phyloP scores from a whole-genome alignment of 352 stramenopile genomes.

The Globisporangium splendens region DNA sequence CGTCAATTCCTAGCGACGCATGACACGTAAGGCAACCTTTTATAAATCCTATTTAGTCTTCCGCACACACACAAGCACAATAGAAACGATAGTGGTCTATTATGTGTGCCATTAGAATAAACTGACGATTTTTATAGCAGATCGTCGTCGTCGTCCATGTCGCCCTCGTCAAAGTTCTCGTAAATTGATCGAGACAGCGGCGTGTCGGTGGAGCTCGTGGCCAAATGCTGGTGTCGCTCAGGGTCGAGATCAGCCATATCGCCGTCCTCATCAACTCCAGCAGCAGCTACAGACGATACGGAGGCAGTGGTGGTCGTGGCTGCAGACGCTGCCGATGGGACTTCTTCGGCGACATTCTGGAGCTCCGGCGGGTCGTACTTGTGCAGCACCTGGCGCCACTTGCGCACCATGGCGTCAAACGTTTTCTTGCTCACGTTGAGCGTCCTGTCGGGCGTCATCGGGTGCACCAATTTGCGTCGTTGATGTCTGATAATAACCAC shows the following conservation, averaged over 20 bases:
- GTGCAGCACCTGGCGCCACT: slow-evolving; percentile 80
- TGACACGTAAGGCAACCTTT: too few species aligned
- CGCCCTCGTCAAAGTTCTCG: slow-evolving; percentile 62
- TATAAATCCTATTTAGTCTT: too few species aligned
- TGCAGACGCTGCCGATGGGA: not conserved
- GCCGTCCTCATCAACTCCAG: slow-evolving; percentile 8
- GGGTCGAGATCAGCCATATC: slow-evolving; percentile 27
- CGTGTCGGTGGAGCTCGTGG: not conserved
- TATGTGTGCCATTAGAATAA: slow-evolving; percentile 7
- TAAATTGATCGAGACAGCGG: slow-evolving; percentile 47
- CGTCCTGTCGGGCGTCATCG: slow-evolving; percentile 80
- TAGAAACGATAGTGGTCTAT: too few species aligned
- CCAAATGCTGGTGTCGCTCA: not conserved
- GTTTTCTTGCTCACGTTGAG: slow-evolving; percentile 70
- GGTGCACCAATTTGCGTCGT: slow-evolving; percentile 47
- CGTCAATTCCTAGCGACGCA: slow-evolving; percentile 64
- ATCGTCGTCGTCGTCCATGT: slow-evolving; percentile 56
- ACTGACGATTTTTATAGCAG: slow-evolving; percentile 39
- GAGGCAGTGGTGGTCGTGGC: not conserved
- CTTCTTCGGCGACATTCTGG: slow-evolving; percentile 11
- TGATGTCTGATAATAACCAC: slow-evolving; percentile 23
- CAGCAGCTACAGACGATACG: not conserved
- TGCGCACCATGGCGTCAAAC: slow-evolving; percentile 77
- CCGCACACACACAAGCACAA: too few species aligned
- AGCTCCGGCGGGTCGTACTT: slow-evolving; percentile 77